Evolutionary conservation across 495 filamentous ascomycete genomes (phyloP), one percentile per base, ranked within the genome.

Genomic region (Annulohypoxylon stygium): DNA sequence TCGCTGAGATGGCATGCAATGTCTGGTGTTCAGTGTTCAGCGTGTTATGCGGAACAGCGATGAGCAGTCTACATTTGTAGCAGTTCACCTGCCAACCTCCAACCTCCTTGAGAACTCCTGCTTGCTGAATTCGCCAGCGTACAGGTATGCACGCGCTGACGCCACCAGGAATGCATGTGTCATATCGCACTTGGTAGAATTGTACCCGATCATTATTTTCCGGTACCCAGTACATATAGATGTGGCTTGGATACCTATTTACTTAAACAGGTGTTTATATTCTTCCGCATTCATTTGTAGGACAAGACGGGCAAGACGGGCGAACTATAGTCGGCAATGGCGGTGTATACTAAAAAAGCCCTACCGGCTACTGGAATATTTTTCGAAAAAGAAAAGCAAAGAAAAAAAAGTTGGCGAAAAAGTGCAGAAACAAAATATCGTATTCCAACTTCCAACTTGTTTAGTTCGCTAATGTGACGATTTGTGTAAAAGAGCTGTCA

Each of bases 71-170:
- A 54, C 50, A 47, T 33, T 54, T 30, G 16, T 23, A 36, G 45
- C 23, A 75, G 58, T 70, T 75, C 72, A 75, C 72, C 72, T 51
- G 72, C 72, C 67, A 70, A 75, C 72, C 71, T 58, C 71, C 57
- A 62, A 26, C 37, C 23, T 50, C 26, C 53, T 36, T 36, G 20
- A 23, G 20, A 23, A 23, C 20, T 23, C 20, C 20, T 0, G 20
- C 30, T 50, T 50, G 41, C 47, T 16, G 45, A 41, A 34, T n/a
- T 36, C 48, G 51, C 47, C n/a, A 33, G 4, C 58, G 47, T 33
- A 25, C 33, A 4, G n/a, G 51, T 18, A 62, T 65, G 45, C 55
- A 61, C 30, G 61, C 54, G 61, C 55, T 50, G 33, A 41, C 58
- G 54, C 41, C 48, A 67, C 55, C 20, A 74, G 65, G 65, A 66